Evolutionary conservation across 805 yeast species (phyloP).

Genomic region (Zygosaccharomyces bailii): DNA sequence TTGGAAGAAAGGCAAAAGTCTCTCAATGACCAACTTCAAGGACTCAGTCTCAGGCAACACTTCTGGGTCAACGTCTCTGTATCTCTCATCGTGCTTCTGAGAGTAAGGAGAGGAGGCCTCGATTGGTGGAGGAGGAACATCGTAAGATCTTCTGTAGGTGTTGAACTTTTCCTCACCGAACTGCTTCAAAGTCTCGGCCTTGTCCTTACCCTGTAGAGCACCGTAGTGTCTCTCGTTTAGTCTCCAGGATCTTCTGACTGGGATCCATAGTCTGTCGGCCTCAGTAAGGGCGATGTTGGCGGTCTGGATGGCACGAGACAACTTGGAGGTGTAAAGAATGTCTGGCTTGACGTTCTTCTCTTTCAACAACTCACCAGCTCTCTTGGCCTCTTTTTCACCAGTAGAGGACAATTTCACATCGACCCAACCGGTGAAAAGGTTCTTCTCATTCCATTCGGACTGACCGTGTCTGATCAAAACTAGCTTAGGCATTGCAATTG

Average conservation of each 20-base stretch:
- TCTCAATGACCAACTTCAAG: constrained; percentile 88
- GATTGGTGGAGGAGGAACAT: constrained; percentile 92
- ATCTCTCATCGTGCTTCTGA: constrained; percentile 82
- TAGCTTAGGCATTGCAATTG: constrained; percentile 53
- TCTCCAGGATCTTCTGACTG: constrained; percentile 95
- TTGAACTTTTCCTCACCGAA: constrained; percentile 92
- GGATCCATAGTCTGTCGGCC: constrained; percentile 88
- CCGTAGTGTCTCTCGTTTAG: constrained; percentile 99
- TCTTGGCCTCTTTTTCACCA: constrained; percentile 87
- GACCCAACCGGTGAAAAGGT: constrained; percentile 98
- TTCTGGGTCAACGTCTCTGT: constrained; percentile 75
- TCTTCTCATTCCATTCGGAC: constrained; percentile 98
- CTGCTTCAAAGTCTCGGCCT: constrained; percentile 83
- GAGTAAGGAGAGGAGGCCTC: constrained; percentile 75
- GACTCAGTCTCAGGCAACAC: constrained; percentile 94
- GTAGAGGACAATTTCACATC: constrained; percentile 80
- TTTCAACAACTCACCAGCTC: constrained; percentile 89
- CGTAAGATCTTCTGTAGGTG: constrained; percentile 96
- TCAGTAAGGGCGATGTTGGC: constrained; percentile 88
- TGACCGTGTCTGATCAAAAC: constrained; percentile 98
- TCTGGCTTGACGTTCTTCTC: constrained; percentile 85
- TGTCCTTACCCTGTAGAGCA: constrained; percentile 97
- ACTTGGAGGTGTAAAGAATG: constrained; percentile 82
- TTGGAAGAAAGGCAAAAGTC: constrained; percentile 96
- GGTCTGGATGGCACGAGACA: constrained; percentile 94